Evolutionary conservation across 2,329 filamentous ascomycete species (phyloP), one percentile per base, ranked within the genome.

Genomic region (Diaporthe nobilis): DNA sequence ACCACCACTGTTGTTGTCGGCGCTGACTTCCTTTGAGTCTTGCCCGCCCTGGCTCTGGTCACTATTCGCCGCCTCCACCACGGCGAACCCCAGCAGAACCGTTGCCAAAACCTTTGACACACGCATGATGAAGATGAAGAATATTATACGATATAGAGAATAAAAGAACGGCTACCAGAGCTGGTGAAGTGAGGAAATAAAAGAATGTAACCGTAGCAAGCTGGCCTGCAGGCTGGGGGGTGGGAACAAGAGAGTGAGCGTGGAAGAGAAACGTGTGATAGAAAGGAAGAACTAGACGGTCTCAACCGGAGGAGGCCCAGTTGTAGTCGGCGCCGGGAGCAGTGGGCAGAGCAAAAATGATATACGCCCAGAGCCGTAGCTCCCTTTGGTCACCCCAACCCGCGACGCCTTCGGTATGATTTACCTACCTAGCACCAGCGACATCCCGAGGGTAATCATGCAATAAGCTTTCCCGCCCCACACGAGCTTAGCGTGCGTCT

Each of bases 41-140:
- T 53, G 65, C 3, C 47, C 65, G 34, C 25, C 53, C 55, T 60
- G 68, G 13, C 61, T 47, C 74, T 71, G 53, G 53, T 70, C 39
- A 39, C 47, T 75, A 39, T 79, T 78, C 25, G 74, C 73, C 70
- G 76, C 79, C 49, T 80, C 78, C 71, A 76, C 79, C 61, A 78
- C 78, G 17, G 75, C 73, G 37, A 78, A 70, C 31, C 79, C 81
- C 67, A 81, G 76, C 53, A 82, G 77, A 57, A 78, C 44, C 15
- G 79, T 74, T 44, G 79, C 61, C 25, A 81, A 75, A 58, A 78
- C 73, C 1, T 78, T 78, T 22, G 79, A 78, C 67, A 82, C 49
- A 74, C 78, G 74, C 81, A 82, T 82, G 57, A 58, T 77, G 68
- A 67, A 44, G 12, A 39, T 13, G 37, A 39, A 42, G 34, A 51